Evolutionary conservation across 2,329 filamentous ascomycete genomes (phyloP).

Genomic region (Calonectria montana): DNA sequence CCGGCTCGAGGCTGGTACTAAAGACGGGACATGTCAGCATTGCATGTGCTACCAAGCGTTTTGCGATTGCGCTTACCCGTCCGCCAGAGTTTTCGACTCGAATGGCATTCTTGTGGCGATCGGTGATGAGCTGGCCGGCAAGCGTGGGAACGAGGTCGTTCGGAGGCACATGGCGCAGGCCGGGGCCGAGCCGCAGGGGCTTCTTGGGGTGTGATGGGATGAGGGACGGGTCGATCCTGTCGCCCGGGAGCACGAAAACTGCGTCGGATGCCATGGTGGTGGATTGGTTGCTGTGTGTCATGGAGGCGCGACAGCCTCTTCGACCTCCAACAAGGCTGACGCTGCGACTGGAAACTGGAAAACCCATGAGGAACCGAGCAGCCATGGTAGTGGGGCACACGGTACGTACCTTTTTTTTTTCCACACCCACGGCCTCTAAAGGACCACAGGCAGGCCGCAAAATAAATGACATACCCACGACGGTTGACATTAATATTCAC

Average conservation of each 20-base stretch:
- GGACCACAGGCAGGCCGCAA: neutral
- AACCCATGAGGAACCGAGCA: constrained; percentile 16
- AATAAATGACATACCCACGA: no score
- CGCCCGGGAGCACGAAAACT: constrained; percentile 84
- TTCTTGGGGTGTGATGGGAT: constrained; percentile 77
- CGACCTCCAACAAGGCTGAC: neutral
- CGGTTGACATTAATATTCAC: no score
- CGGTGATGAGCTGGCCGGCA: constrained; percentile 74
- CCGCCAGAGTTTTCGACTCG: constrained; percentile 80
- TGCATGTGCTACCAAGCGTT: neutral
- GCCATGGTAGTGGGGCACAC: constrained; percentile 10
- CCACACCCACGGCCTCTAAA: neutral
- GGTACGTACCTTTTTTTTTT: constrained; percentile 31
- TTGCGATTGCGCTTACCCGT: constrained; percentile 62
- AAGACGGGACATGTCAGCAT: constrained; percentile 38
- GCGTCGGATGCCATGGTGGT: constrained; percentile 65
- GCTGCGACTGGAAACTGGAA: constrained; percentile 9
- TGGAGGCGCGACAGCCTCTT: constrained; percentile 24
- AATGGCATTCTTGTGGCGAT: constrained; percentile 79
- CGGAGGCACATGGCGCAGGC: constrained; percentile 85
- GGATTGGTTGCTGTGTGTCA: neutral
- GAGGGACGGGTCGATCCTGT: constrained; percentile 72
- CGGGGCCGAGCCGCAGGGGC: constrained; percentile 84
- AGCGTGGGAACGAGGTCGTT: constrained; percentile 76
- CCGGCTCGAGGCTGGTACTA: constrained; percentile 83